phyloP scores from a whole-genome alignment of 257 asterid genomes.

The Solanum chaucha region DNA sequence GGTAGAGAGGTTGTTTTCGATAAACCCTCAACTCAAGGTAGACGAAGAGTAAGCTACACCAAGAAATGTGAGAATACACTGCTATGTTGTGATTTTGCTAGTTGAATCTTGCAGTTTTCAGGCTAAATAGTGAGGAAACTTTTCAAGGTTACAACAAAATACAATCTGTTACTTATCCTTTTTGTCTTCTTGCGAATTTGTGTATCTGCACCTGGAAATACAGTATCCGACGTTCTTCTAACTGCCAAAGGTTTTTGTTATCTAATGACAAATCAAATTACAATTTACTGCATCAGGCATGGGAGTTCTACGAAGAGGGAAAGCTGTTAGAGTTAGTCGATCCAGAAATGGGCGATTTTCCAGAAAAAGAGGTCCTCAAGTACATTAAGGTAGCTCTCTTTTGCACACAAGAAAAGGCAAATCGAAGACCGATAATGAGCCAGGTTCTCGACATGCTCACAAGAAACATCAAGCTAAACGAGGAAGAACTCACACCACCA shows the following conservation, averaged over 20 bases:
- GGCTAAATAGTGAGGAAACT: not conserved
- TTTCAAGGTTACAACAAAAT: not conserved
- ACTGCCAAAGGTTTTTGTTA: not conserved
- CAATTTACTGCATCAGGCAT: constrained; percentile 33
- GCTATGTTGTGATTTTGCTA: not conserved
- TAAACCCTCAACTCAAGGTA: not conserved
- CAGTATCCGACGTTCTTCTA: not conserved
- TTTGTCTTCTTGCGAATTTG: not conserved
- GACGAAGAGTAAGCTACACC: not conserved
- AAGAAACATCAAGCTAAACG: constrained; percentile 56
- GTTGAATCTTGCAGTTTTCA: not conserved
- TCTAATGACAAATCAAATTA: not conserved
- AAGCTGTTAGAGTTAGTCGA: constrained; percentile 64
- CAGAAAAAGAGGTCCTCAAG: constrained; percentile 51
- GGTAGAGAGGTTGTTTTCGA: not conserved
- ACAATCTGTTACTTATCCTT: not conserved
- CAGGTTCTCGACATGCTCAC: constrained; percentile 79
- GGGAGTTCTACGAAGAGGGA: constrained; percentile 66
- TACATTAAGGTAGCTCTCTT: constrained; percentile 82
- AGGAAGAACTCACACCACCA: constrained; percentile 68
- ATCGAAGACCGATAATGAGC: constrained; percentile 83
- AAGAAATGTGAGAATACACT: not conserved
- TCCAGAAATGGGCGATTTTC: constrained; percentile 52
- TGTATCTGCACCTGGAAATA: not conserved
- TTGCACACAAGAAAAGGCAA: constrained; percentile 73